Evolutionary conservation across 176 grass and related monocot species (phyloP).

Genomic region (Carex cristatella): DNA sequence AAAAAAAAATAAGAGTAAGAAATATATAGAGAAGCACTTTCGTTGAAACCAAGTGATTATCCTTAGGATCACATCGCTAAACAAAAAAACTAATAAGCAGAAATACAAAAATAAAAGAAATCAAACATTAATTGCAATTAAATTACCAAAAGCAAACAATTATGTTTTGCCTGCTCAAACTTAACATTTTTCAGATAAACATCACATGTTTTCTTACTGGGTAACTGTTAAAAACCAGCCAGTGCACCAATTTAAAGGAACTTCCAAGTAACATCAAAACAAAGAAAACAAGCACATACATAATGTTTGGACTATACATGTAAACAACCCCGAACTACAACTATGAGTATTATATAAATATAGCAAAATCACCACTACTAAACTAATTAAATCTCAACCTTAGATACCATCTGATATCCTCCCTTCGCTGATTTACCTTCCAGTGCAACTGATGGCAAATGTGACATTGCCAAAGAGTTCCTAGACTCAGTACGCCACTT

Average conservation of each 20-base stretch:
- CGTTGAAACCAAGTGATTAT: too few relatives aligned
- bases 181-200: neutral
- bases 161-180: neutral
- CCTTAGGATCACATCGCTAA: neutral
- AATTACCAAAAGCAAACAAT: neutral
- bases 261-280: neutral
- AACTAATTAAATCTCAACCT: conserved; percentile 5
- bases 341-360: neutral
- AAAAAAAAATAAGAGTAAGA: neutral
- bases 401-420: conserved; percentile 27
- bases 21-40: too few relatives aligned
- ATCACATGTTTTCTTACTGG: neutral
- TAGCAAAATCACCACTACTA: neutral
- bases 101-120: neutral
- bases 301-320: neutral
- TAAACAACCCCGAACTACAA: neutral
- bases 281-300: neutral
- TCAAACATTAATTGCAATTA: neutral
- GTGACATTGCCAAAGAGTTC: conserved; percentile 4
- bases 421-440: conserved; percentile 6
- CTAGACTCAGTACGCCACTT: conserved; percentile 50
- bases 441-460: neutral
- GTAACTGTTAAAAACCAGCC: neutral
- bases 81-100: neutral
- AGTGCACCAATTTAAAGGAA: neutral